Evolutionary conservation across 371 early-diverging fungal species (phyloP).

Genomic region (Vairimorpha apis): DNA sequence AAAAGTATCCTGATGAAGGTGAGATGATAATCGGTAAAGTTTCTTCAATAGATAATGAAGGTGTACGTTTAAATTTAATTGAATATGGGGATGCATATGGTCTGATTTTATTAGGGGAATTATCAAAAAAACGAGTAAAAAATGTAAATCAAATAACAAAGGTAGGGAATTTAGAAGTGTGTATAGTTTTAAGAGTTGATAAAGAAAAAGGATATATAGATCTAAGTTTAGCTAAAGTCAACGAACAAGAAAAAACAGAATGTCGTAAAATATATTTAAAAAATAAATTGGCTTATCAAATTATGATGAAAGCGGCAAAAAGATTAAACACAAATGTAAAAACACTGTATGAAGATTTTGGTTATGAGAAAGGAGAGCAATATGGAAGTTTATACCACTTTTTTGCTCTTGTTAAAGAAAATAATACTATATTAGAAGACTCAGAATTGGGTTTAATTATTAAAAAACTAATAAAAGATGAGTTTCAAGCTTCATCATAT

Average conservation of each 20-base stretch:
- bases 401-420: conserved; percentile 48
- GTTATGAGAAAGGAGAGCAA: conserved; percentile 92
- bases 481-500: conserved; percentile 51
- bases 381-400: conserved; percentile 74
- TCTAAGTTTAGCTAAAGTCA: conserved; percentile 87
- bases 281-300: conserved; percentile 77
- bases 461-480: conserved; percentile 49
- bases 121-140: conserved; percentile 89
- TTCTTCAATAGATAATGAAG: conserved; percentile 88
- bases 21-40: conserved; percentile 95
- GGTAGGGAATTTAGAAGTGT: conserved; percentile 88
- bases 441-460: conserved; percentile 40
- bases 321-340: conserved; percentile 71
- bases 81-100: conserved; percentile 82
- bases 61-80: conserved; percentile 82
- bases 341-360: conserved; percentile 76
- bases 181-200: conserved; percentile 90
- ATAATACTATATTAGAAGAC: conserved; percentile 29
- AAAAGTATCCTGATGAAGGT: conserved; percentile 86
- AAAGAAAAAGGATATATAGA: conserved; percentile 98
- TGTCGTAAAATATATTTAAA: conserved; percentile 89
- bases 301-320: conserved; percentile 80
- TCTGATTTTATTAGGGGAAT: conserved; percentile 88
- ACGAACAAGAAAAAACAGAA: conserved; percentile 82
- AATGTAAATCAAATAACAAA: conserved; percentile 91